Evolutionary conservation across 2,329 filamentous ascomycete species (phyloP), one percentile per base, ranked within the genome.

Genomic region (Trichoderma harzianum): DNA sequence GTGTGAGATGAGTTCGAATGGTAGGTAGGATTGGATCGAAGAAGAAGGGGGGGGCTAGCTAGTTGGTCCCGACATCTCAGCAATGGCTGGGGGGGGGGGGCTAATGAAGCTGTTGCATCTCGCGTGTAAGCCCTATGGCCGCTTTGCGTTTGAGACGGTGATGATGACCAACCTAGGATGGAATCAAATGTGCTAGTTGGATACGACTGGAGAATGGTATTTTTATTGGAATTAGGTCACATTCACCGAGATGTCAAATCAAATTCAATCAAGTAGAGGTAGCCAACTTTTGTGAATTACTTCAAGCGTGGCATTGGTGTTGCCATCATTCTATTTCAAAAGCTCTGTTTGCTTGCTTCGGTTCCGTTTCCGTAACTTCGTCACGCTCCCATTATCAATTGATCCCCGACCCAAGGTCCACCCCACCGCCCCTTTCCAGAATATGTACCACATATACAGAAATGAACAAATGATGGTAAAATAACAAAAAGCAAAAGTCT

Each of bases 281-380:
- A 34, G 39, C 30, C 28, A 36, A 36, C 36, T 65, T 24, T 57
- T 11, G 28, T 68, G 65, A 60, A 60, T 69, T 69, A 58, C 64
- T 51, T 61, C 36, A 69, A 32, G 28, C 12, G 55, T 61, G 66
- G 18, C 66, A 61, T 28, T 55, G 26, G 28, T 24, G 55, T 60
- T 60, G 66, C 55, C 66, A 32, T 60, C 26, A 58, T 18, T 69
- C 66, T 69, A 61, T 69, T 36, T 43, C 26, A 61, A 61, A 47
- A 69, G 36, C 66, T 69, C 55, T 69, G 66, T 61, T 61, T 69
- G 66, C 66, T 69, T 69, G 55, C 63, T 65, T 55, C 43, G 43
- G 36, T 61, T 43, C 51, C 39, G 30, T 47, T 34, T 43, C 63
- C 63, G 55, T 63, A 34, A 32, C 57, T 21, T 60, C 30, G 57